Evolutionary conservation across 2,329 filamentous ascomycete genomes (phyloP).

Genomic region (Diplodia sapinea): DNA sequence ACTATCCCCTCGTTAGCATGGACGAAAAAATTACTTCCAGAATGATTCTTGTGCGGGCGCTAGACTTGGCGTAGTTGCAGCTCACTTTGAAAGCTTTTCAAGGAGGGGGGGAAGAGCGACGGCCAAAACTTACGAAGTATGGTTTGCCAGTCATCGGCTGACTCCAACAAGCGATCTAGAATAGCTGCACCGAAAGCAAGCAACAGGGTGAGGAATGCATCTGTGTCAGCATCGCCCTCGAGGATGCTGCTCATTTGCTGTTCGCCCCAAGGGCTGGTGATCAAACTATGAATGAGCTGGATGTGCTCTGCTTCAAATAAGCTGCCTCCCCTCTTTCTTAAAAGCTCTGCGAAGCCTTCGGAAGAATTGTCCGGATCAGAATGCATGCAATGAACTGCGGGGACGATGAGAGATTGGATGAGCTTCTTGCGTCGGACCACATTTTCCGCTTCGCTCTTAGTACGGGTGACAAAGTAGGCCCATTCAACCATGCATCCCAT

Average conservation of each 20-base stretch:
- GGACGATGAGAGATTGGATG: slow-evolving; percentile 29
- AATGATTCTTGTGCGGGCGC: not conserved
- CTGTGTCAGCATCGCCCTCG: slow-evolving; percentile 67
- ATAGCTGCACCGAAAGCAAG: slow-evolving; percentile 72
- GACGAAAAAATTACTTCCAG: not conserved
- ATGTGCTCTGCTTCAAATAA: slow-evolving; percentile 64
- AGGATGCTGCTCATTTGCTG: slow-evolving; percentile 62
- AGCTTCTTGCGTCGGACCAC: slow-evolving; percentile 19
- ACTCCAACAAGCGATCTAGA: slow-evolving; percentile 51
- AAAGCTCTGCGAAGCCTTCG: slow-evolving; percentile 68
- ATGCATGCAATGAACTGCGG: slow-evolving; percentile 39
- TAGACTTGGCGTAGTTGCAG: not conserved
- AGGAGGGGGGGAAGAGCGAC: not conserved
- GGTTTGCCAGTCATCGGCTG: slow-evolving; percentile 42
- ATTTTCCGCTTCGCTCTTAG: slow-evolving; percentile 9
- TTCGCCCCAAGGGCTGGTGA: slow-evolving; percentile 66
- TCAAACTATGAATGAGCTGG: slow-evolving; percentile 52
- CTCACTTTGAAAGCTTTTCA: not conserved
- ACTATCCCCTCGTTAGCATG: slow-evolving; percentile 34
- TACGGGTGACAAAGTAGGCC: slow-evolving; percentile 30
- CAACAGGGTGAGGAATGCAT: slow-evolving; percentile 69
- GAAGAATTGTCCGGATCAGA: slow-evolving; percentile 56
- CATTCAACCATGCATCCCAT: slow-evolving; percentile 29
- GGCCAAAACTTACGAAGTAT: slow-evolving; percentile 43
- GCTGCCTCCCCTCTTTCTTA: slow-evolving; percentile 69